A percentile compares a stretch with the other conserved stretches of the same genome.
These are phyloP conservation scores for Sporothrix inflata DNA, from an alignment of 2,329 filamentous ascomycete species.

Conservation along the genomic window DNA sequence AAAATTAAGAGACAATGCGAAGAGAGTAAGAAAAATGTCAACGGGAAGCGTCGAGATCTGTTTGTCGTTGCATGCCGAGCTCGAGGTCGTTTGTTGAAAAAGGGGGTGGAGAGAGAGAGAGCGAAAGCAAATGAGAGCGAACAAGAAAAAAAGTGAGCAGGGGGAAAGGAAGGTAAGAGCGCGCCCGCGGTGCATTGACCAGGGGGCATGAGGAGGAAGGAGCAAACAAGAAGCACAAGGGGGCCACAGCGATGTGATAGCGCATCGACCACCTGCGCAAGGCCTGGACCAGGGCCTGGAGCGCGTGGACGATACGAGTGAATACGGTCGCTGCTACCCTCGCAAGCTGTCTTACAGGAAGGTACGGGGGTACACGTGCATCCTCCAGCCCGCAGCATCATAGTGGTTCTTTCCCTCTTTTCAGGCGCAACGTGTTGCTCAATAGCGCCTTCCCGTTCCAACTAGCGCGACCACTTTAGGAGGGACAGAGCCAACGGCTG, in stretches of 20 bases:
- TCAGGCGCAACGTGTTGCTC: neutral
- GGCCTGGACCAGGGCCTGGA: neutral
- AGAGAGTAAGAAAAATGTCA: neutral
- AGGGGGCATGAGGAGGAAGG: constrained; percentile 6
- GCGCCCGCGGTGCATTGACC: neutral
- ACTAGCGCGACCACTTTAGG: constrained; percentile 11
- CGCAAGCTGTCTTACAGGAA: neutral
- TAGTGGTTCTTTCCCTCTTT: neutral
- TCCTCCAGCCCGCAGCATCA: neutral
- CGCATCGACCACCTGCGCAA: neutral
- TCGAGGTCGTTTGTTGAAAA: constrained; percentile 6
- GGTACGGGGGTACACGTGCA: constrained; percentile 3
- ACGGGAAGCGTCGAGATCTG: neutral
- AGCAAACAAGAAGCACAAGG: neutral
- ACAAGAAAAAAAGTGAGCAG: constrained; percentile 8
- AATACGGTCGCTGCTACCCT: neutral
- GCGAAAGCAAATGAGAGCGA: constrained; percentile 16
- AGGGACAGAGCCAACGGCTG: constrained; percentile 11
- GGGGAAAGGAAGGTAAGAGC: neutral
- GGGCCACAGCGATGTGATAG: neutral
- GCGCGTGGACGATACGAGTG: neutral
- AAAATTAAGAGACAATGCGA: constrained; percentile 8
- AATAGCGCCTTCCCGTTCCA: constrained; percentile 13
- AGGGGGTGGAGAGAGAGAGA: constrained; percentile 21
- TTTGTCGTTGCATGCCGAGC: constrained; percentile 1